Evolutionary conservation across 2,329 filamentous ascomycete genomes (phyloP).

Genomic region (Sphaerulina musiva): DNA sequence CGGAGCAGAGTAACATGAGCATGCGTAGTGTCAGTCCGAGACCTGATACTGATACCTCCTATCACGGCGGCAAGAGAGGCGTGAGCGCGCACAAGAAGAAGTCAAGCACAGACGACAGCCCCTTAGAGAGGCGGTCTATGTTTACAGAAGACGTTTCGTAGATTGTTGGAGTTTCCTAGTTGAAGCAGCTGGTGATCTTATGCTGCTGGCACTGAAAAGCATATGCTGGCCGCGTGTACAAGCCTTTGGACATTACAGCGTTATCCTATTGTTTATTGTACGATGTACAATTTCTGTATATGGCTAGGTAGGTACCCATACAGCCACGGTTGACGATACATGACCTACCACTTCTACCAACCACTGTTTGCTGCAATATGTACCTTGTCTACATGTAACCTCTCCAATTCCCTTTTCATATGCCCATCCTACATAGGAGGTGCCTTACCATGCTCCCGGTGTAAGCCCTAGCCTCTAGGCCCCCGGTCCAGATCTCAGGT

Average conservation of each 20-base stretch:
- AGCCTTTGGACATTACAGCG: not conserved
- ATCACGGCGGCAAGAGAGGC: slow-evolving; percentile 28
- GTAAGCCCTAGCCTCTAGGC: too few species aligned
- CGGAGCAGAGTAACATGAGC: slow-evolving; percentile 55
- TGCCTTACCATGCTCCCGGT: too few species aligned
- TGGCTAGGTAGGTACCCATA: not conserved
- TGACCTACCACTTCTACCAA: not conserved
- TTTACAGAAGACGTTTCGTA: slow-evolving; percentile 58
- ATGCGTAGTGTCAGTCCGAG: slow-evolving; percentile 68
- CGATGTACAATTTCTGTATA: not conserved
- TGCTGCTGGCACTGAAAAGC: not conserved
- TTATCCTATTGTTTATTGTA: not conserved
- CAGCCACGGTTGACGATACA: not conserved
- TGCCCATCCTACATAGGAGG: too few species aligned
- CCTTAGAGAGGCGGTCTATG: slow-evolving; percentile 62
- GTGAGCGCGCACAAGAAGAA: slow-evolving; percentile 37
- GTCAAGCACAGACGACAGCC: slow-evolving; percentile 46
- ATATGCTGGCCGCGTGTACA: not conserved
- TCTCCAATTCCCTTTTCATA: too few species aligned
- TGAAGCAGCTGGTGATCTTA: not conserved
- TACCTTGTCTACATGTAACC: too few species aligned
- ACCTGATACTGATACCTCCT: slow-evolving; percentile 53
- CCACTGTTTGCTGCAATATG: not conserved
- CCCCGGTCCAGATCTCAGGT: too few species aligned
- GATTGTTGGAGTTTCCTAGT: not conserved